These are phyloP conservation scores for Xylaria palmicola DNA, from an alignment of 495 filamentous ascomycete species.

Conservation along the genomic window DNA sequence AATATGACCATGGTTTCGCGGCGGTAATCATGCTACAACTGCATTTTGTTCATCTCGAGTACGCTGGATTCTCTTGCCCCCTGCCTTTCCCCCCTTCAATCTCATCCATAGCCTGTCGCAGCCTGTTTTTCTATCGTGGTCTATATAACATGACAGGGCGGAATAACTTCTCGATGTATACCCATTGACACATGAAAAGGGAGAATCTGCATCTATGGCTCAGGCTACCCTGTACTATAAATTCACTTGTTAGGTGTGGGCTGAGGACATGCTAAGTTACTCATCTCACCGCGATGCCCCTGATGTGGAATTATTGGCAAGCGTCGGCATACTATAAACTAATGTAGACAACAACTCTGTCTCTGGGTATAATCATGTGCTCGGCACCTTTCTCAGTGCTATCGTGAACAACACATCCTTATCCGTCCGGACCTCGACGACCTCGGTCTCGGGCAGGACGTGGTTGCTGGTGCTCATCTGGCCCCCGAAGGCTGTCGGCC, in stretches of 20 bases:
- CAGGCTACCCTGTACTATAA: neutral
- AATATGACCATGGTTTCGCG: neutral
- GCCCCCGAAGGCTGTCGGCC: slow-evolving; percentile 78
- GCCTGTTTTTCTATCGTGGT: too few species aligned
- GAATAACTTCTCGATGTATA: neutral
- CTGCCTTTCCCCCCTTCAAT: too few species aligned
- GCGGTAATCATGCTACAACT: too few species aligned
- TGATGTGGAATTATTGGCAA: neutral
- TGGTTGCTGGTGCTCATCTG: slow-evolving; percentile 94
- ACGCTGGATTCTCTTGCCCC: too few species aligned
- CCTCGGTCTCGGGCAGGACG: slow-evolving; percentile 50
- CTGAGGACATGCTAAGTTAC: neutral
- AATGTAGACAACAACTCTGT: neutral
- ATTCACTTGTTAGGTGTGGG: neutral
- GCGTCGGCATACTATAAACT: neutral
- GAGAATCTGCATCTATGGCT: neutral
- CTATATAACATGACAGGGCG: neutral
- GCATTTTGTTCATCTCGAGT: too few species aligned
- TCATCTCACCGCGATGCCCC: too few species aligned
- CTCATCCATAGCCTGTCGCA: too few species aligned
- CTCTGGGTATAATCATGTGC: neutral
- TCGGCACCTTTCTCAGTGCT: slow-evolving; percentile 50
- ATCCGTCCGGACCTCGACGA: slow-evolving; percentile 60
- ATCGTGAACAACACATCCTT: slow-evolving; percentile 82
- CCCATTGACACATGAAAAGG: neutral